Evolutionary conservation across 1,284 basidiomycete genomes (phyloP), one percentile per base, ranked within the genome.

Genomic region (Sphagnurus paluster): DNA sequence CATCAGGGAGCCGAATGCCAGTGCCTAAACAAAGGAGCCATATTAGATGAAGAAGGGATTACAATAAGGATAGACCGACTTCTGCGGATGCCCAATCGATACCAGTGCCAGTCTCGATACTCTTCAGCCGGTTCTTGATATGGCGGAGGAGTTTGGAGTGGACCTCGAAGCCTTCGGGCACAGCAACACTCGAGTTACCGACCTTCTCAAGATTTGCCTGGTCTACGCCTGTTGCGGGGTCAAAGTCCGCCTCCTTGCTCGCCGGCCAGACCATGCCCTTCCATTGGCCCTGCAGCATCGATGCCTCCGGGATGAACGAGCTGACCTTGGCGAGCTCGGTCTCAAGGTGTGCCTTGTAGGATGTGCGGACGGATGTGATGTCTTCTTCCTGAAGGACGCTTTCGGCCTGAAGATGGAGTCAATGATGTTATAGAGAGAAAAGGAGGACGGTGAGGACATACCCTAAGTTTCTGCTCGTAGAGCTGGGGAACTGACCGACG

Each of bases 61-160:
- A 6, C 14, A 19, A 19, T 17, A 29, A 23, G 17, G 20, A 30
- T n/a, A 23, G 16, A 54, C 66, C 6, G 44, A 82, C 88, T 72
- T 96, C 93, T 8, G 89, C 92, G 25, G 90, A 92, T 0, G 90
- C 89, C 77, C 89, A 95, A 61, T 94, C 90, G 33, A 96, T 67
- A 1, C 85, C 87, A 30, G 72, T 73, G 2, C 80, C 86, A n/a
- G 68, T 70, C 42, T 90, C 81, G 34, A 95, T 65, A 42, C 80
- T 82, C 55, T 82, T 75, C n/a, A 92, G 58, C 2, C 92, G 76
- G 56, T 80, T 79, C 66, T 87, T 87, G 45, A 93, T 82, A 60
- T 94, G 92, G 13, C 91, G 70, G 46, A 83, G 79, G 38, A 95
- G 65, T 39, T 93, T 80, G 4, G 87, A 69, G 60, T 95, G 93